These are phyloP conservation scores for Lactifluus pinguis DNA, from an alignment of 768 basidiomycete species.

Conservation along the genomic window DNA sequence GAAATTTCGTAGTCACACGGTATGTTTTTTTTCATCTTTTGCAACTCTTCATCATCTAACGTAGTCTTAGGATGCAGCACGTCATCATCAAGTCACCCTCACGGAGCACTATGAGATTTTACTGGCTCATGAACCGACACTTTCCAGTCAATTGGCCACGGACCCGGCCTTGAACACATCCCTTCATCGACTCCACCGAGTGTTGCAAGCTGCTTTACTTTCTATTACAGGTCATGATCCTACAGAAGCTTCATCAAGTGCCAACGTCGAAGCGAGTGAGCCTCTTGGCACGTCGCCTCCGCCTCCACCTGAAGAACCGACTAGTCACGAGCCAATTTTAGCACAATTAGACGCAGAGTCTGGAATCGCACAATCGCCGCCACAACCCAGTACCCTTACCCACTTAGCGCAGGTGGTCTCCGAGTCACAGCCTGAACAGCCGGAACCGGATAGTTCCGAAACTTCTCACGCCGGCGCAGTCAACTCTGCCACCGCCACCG, in stretches of 20 bases:
- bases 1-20: slow-evolving; percentile 88
- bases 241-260: slow-evolving; percentile 5
- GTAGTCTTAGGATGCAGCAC: slow-evolving; percentile 64
- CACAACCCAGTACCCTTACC: neutral
- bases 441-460: neutral
- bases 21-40: slow-evolving; percentile 34
- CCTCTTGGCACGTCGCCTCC: neutral
- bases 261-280: neutral
- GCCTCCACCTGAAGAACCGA: neutral
- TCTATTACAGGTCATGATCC: slow-evolving; percentile 56
- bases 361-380: neutral
- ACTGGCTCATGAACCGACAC: slow-evolving; percentile 53
- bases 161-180: slow-evolving; percentile 55
- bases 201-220: slow-evolving; percentile 63
- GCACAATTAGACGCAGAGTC: neutral
- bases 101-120: slow-evolving; percentile 86
- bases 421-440: neutral
- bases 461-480: neutral
- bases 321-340: neutral
- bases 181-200: slow-evolving; percentile 61
- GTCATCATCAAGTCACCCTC: slow-evolving; percentile 80
- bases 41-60: neutral
- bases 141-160: slow-evolving; percentile 46
- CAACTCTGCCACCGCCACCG: slow-evolving; percentile 7
- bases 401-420: neutral